Evolutionary conservation across 352 stramenopile genomes (phyloP).

Genomic region (Pseudoperonospora humuli): DNA sequence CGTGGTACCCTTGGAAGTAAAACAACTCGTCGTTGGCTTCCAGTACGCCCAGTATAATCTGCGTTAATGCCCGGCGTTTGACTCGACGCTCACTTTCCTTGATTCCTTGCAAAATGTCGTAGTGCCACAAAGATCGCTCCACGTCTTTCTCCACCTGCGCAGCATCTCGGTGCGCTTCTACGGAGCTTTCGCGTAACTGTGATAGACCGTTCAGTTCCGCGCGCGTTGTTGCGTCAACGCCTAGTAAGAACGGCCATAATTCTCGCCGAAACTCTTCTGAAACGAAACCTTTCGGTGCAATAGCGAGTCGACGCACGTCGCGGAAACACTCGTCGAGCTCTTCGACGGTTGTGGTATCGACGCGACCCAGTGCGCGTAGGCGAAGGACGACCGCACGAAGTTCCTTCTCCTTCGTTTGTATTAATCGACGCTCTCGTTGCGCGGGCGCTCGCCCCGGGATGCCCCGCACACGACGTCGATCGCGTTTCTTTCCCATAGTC

Average conservation of each 20-base stretch:
- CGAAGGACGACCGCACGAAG: constrained; percentile 27
- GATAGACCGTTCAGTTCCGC: constrained; percentile 4
- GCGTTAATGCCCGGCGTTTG: constrained; percentile 54
- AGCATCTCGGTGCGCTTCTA: constrained; percentile 45
- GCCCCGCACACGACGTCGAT: constrained; percentile 24
- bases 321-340: constrained; percentile 33
- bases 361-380: constrained; percentile 20
- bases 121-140: constrained; percentile 81
- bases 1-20: constrained; percentile 91
- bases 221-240: neutral
- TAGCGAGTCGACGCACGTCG: constrained; percentile 52
- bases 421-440: constrained; percentile 32
- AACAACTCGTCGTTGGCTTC: constrained; percentile 42
- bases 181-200: constrained; percentile 3
- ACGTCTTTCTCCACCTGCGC: constrained; percentile 77
- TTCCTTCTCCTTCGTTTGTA: constrained; percentile 48
- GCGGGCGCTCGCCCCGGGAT: constrained; percentile 23
- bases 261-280: constrained; percentile 44
- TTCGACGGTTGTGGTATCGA: constrained; percentile 3
- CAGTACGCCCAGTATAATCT: constrained; percentile 53
- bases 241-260: constrained; percentile 61
- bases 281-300: constrained; percentile 46
- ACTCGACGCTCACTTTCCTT: constrained; percentile 51
- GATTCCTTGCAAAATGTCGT: constrained; percentile 52
- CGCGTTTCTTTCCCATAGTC: constrained; percentile 37